A percentile compares a stretch with the other conserved stretches of the same genome.
These are phyloP conservation scores for Suhomyces faveliae DNA, from an alignment of 805 yeast species.

Conservation along the genomic window DNA sequence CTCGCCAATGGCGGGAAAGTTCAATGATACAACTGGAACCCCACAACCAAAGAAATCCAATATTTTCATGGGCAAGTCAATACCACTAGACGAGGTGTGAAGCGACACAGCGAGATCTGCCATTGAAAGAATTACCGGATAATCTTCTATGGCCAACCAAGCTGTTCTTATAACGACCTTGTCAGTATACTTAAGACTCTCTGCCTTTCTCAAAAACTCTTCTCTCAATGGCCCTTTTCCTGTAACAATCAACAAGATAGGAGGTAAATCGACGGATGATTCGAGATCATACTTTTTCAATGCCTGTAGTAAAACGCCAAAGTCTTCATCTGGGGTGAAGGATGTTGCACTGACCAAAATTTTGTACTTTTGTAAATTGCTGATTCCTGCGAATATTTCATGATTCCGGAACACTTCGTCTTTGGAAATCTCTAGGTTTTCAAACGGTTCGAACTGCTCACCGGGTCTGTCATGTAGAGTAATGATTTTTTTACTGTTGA, in stretches of 20 bases:
- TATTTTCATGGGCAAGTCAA: conserved; percentile 96
- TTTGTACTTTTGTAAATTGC: conserved; percentile 42
- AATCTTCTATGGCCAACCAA: conserved; percentile 79
- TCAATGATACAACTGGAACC: conserved; percentile 79
- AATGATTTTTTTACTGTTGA: conserved; percentile 45
- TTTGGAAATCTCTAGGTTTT: conserved; percentile 28
- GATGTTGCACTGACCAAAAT: conserved; percentile 87
- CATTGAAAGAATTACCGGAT: conserved; percentile 68
- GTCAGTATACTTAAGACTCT: conserved; percentile 40
- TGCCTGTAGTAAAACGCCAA: conserved; percentile 66
- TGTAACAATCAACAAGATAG: conserved; percentile 74
- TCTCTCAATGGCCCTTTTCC: conserved; percentile 89
- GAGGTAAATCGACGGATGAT: conserved; percentile 33
- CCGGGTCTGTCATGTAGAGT: conserved; percentile 90
- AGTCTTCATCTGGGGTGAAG: conserved; percentile 94
- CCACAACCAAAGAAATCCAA: conserved; percentile 97
- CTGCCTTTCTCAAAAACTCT: conserved; percentile 49
- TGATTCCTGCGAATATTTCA: conserved; percentile 27
- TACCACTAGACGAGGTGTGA: conserved; percentile 89
- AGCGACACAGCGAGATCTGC: conserved; percentile 90
- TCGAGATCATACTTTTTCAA: conserved; percentile 55
- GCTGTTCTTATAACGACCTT: conserved; percentile 58
- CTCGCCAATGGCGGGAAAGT: conserved; percentile 76
- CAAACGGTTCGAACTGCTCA: conserved; percentile 56
- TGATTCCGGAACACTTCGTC: conserved; percentile 25